A percentile compares a stretch with the other conserved stretches of the same genome.
Evolutionary conservation across 73 alveolate genomes (phyloP).

Genomic region (Paramecium primaurelia): DNA sequence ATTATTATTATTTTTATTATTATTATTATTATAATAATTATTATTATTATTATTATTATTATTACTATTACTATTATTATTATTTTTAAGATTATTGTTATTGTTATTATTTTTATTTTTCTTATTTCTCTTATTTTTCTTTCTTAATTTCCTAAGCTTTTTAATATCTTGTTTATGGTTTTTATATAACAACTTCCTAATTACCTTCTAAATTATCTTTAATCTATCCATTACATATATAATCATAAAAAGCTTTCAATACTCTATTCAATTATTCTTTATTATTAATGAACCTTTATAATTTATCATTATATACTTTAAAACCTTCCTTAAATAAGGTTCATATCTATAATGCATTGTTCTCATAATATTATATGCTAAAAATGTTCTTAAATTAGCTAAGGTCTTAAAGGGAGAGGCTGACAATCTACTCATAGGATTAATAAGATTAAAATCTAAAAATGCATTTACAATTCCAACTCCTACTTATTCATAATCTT

Average conservation of each 20-base stretch:
- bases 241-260: constrained; percentile 46
- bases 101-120: neutral
- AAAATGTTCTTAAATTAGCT: neutral
- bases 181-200: neutral
- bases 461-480: constrained; percentile 24
- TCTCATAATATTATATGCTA: constrained; percentile 55
- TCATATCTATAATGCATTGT: constrained; percentile 48
- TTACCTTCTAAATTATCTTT: constrained; percentile 37
- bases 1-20: neutral
- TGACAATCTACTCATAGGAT: constrained; percentile 53
- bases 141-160: constrained; percentile 12
- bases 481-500: constrained; percentile 32
- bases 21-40: neutral
- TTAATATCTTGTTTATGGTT: neutral
- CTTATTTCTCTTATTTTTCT: neutral
- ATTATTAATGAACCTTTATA: neutral
- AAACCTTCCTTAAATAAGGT: constrained; percentile 48
- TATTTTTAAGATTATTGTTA: no score
- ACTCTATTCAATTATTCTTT: constrained; percentile 50
- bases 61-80: neutral
- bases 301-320: neutral
- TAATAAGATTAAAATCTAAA: constrained; percentile 33
- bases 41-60: neutral
- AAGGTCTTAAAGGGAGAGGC: neutral
- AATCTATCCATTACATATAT: neutral